Base-by-base conservation (phyloP, 192 early-diverging fungal species). In the Entomortierella beljakovae region DNA sequence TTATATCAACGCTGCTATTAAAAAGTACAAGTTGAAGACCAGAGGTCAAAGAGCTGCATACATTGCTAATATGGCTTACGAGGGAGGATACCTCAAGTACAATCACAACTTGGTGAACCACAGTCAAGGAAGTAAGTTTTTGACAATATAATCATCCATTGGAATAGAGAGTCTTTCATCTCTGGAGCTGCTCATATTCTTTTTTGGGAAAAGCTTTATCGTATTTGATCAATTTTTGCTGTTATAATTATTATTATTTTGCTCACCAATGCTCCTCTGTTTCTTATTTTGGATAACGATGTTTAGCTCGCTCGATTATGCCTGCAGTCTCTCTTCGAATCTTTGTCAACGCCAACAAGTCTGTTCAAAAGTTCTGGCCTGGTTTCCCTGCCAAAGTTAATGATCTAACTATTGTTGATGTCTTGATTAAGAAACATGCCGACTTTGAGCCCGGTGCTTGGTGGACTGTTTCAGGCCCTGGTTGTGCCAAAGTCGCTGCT, bases 371-470 rank as follows among this genome's bases (percentile, higher is more conserved):
- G 62, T 58, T 70, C 40, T 79, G 43, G 46, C 75, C 75, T 8
- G 50, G 57, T 15, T 79, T 46, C 62, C 75, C 75, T 29, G 53
- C 37, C 10, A 57, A 37, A 7, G 57, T 62, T 20, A 34, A 65
- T 26, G 52, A 79, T 57, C 51, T 61, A 25, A 52, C 25, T 31
- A 79, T 79, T 48, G 75, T 50, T 25, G 62, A 65, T 54, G 57
- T 79, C 66, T 37, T 79, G 66, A 79, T 79, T 57, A 64, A 69
- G 67, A 50, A 61, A 7, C 37, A 70, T 26, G 54, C 49, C 6
- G 75, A 79, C 43, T 79, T 79, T 59, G 75, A 79, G 33, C 75
- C 75, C 16, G 68, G 68, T 79, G 75, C 75, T 20, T 79, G 75
- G 75, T 79, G 75, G 75, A 43, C 62, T 18, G 61, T 70, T 40